Evolutionary conservation across 345 rosid genomes (phyloP), one percentile per base, ranked within the genome.

Genomic region (Dimocarpus longan): DNA sequence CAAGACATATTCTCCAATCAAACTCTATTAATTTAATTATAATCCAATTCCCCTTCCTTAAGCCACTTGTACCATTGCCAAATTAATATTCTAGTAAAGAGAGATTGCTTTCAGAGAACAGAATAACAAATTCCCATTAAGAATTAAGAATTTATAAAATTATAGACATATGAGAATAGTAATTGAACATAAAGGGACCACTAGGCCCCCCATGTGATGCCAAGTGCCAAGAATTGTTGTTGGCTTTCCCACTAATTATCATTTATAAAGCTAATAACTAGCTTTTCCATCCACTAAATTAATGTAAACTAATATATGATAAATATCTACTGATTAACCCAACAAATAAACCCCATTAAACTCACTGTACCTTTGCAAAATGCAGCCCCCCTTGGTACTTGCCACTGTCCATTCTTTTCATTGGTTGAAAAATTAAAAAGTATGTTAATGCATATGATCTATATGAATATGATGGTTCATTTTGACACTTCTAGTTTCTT

Each of bases 181-280:
- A 32, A 32, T 32, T 50, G 56, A 71, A 66, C 57, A 26, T 12
- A 46, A 77, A 54, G 76, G 81, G 76, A 50, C 71, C 81, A 78
- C 75, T 56, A 22, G 71, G 39, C 80, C 80, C 75, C 69, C 75
- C 70, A 62, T 78, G 70, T 78, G 75, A 73, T 48, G 81, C 79
- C 78, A 63, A 50, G 79, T 82, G 81, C 79, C 76, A 74, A 44
- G 43, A 57, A 73, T 73, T 73, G 76, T 57, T 56, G 26, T 44
- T 72, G 37, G 46, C 66, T 72, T 56, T 72, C 22, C 76, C 76
- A 72, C 66, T 72, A 56, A 72, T 72, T 57, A 57, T 57, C 8
- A 39, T 18, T 67, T 15, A 18, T 40, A 15, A 18, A 67, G 22
- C n/a, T 39, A 40, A 40, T 40, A 18, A 12, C 21, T 67, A 39